Percentiles rank a stretch among this genome's conserved stretches.
These are phyloP conservation scores for Wickerhamiella allomyrinae DNA, from an alignment of 805 yeast species.

Conservation along the genomic window DNA sequence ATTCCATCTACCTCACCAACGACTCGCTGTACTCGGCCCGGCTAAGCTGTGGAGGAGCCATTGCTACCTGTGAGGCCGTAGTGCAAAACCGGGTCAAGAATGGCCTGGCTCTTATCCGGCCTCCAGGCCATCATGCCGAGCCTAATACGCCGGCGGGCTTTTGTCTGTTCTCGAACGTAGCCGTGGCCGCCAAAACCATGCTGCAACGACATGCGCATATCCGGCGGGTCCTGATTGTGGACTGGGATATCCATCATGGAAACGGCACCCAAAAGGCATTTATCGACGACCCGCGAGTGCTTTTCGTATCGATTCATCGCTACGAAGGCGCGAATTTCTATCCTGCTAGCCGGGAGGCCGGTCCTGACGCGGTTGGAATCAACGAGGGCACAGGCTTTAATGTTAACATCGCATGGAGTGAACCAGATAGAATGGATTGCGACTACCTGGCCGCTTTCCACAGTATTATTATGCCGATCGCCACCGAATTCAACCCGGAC, in stretches of 20 bases:
- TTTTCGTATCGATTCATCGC: slow-evolving; percentile 83
- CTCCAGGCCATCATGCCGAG: slow-evolving; percentile 99
- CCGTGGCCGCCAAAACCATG: slow-evolving; percentile 86
- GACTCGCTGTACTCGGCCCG: slow-evolving; percentile 80
- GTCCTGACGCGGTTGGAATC: slow-evolving; percentile 70
- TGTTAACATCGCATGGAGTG: slow-evolving; percentile 88
- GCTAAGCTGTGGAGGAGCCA: slow-evolving; percentile 91
- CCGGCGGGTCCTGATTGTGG: slow-evolving; percentile 67
- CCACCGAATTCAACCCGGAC: slow-evolving; percentile 83
- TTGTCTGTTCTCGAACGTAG: slow-evolving; percentile 89
- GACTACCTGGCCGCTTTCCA: slow-evolving; percentile 89
- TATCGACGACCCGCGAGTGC: slow-evolving; percentile 73
- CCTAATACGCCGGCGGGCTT: slow-evolving; percentile 96
- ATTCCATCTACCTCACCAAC: slow-evolving; percentile 87
- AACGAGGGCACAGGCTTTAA: slow-evolving; percentile 78
- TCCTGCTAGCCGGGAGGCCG: slow-evolving; percentile 80
- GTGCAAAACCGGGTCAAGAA: slow-evolving; percentile 86
- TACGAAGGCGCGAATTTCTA: slow-evolving; percentile 85
- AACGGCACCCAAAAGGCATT: slow-evolving; percentile 96
- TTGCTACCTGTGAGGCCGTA: slow-evolving; percentile 91
- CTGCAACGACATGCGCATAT: too few relatives aligned
- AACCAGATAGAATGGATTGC: slow-evolving; percentile 85
- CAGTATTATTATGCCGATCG: slow-evolving; percentile 73
- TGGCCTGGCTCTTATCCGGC: slow-evolving; percentile 87
- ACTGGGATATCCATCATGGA: slow-evolving; percentile 99